These are phyloP conservation scores for Harrya chromipes DNA, from an alignment of 768 basidiomycete species.

Conservation along the genomic window DNA sequence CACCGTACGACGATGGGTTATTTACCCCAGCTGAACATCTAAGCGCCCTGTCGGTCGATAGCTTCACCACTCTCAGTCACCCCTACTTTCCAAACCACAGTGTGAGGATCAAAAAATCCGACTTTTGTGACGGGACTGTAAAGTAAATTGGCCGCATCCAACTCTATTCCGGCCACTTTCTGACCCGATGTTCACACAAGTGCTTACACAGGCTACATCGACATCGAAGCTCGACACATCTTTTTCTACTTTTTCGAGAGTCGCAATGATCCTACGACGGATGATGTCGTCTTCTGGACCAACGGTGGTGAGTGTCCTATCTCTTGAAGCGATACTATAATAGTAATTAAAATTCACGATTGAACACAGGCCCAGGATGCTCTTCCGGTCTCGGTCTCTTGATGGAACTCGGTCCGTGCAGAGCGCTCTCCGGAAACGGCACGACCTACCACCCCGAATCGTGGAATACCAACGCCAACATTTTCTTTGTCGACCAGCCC, in stretches of 20 bases:
- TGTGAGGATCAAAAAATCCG: constrained; percentile 39
- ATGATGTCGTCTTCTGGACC: constrained; percentile 60
- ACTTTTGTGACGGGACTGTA: constrained; percentile 41
- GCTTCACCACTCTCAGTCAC: constrained; percentile 40
- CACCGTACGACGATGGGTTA: constrained; percentile 27
- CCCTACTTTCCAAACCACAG: constrained; percentile 43
- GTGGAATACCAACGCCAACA: constrained; percentile 63
- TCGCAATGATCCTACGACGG: constrained; percentile 51
- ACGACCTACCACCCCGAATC: constrained; percentile 55
- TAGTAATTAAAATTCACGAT: too few relatives aligned
- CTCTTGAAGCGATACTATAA: too few relatives aligned
- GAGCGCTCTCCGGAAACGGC: constrained; percentile 48
- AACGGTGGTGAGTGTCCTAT: constrained; percentile 45
- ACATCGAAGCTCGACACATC: constrained; percentile 59
- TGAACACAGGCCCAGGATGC: constrained; percentile 41
- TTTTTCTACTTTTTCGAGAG: constrained; percentile 81
- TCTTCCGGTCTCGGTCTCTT: constrained; percentile 63
- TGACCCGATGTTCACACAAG: constrained; percentile 24
- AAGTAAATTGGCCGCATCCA: constrained; percentile 25
- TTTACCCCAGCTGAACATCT: constrained; percentile 35
- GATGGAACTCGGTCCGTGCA: constrained; percentile 77
- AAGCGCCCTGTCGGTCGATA: constrained; percentile 22
- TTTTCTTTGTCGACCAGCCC: constrained; percentile 48
- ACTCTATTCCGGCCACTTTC: not conserved
- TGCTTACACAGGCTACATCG: constrained; percentile 66